phyloP scores from a whole-genome alignment of 352 stramenopile genomes.

The Globisporangium parvum region DNA sequence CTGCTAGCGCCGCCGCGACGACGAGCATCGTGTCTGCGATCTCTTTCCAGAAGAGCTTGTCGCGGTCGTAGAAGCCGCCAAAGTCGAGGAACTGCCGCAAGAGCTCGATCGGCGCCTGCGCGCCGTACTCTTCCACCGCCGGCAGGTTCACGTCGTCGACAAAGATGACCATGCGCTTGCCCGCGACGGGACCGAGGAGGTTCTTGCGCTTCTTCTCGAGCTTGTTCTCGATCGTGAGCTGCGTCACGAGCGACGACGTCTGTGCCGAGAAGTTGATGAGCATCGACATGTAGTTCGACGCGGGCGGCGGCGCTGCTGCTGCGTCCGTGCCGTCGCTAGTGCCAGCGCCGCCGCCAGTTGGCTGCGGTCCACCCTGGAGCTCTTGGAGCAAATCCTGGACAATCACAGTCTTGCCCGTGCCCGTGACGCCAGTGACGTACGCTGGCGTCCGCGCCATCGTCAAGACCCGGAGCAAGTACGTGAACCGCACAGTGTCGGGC shows the following conservation, averaged over 20 bases:
- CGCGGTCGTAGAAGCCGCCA: conserved; percentile 94
- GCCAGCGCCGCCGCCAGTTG: conserved; percentile 8
- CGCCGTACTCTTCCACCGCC: conserved; percentile 91
- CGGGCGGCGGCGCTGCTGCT: conserved; percentile 11
- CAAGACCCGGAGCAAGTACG: conserved; percentile 46
- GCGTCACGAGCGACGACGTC: conserved; percentile 85
- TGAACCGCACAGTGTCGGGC: conserved; percentile 66
- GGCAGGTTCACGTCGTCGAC: conserved; percentile 96
- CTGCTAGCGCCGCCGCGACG: conserved; percentile 86
- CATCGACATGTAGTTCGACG: conserved; percentile 65
- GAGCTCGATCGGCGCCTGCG: conserved; percentile 92
- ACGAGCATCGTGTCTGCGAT: conserved; percentile 92
- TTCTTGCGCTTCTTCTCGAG: conserved; percentile 95
- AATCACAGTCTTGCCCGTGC: conserved; percentile 88
- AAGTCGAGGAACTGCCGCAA: conserved; percentile 94
- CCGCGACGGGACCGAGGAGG: conserved; percentile 82
- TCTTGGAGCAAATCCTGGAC: conserved; percentile 73
- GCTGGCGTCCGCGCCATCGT: conserved; percentile 64
- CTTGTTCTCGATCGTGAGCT: conserved; percentile 90
- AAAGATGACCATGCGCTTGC: conserved; percentile 90
- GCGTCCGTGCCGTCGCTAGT: conserved; percentile 15
- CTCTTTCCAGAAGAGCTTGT: conserved; percentile 97
- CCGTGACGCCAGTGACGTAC: conserved; percentile 87
- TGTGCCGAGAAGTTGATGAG: conserved; percentile 91
- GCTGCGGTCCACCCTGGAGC: conserved; percentile 22